Conservation (phyloP, 75 land plant species). For the Selaginella moellendorffii region DNA sequence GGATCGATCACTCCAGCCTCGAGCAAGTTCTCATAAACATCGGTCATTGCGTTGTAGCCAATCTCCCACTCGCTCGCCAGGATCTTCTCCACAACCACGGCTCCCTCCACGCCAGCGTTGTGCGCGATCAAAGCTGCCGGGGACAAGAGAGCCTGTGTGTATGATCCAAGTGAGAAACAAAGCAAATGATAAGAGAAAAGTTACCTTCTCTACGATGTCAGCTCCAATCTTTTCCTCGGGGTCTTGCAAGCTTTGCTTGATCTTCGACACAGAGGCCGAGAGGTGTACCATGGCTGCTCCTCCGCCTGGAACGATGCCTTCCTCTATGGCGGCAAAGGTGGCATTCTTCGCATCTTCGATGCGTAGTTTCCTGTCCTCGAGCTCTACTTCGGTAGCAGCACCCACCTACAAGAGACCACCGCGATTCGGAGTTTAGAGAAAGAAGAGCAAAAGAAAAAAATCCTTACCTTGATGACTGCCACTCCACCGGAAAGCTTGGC, state of each 20-base stretch:
- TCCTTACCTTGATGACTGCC: slow-evolving; percentile 7
- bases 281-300: slow-evolving; percentile 76
- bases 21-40: background rate
- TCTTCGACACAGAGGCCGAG: slow-evolving; percentile 43
- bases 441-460: background rate
- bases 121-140: background rate
- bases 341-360: slow-evolving; percentile 95
- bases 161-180: background rate
- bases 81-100: slow-evolving; percentile 5
- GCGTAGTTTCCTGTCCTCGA: slow-evolving; percentile 85
- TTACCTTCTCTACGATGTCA: slow-evolving; percentile 70
- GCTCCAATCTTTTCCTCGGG: slow-evolving; percentile 84
- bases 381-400: slow-evolving; percentile 80
- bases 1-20: slow-evolving; percentile 1
- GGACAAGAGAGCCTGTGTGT: background rate
- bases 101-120: slow-evolving; percentile 6
- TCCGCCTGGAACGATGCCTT: slow-evolving; percentile 93
- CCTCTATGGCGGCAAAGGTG: slow-evolving; percentile 88
- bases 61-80: slow-evolving; percentile 4
- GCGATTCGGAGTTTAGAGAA: background rate
- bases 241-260: slow-evolving; percentile 45
- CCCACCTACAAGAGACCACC: slow-evolving; percentile 29
- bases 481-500: slow-evolving; percentile 6
- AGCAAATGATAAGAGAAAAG: background rate
- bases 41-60: slow-evolving; percentile 6